Conservation (phyloP, 495 filamentous ascomycete species). For the Podospora conica region DNA sequence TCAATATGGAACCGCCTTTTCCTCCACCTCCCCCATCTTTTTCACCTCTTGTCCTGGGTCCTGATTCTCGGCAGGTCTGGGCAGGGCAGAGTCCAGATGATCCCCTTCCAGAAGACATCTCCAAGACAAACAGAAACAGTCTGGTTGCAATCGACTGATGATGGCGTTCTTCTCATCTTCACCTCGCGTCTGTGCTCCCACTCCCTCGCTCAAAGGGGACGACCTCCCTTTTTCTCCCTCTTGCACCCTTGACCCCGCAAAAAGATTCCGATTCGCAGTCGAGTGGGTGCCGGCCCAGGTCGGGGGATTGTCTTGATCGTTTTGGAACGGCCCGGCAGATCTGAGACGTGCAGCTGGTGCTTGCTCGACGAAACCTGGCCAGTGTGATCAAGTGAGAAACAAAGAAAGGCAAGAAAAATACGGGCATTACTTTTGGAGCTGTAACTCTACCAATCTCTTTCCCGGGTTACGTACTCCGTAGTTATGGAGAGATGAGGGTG, state of each 20-base stretch:
- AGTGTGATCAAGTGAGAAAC: no score
- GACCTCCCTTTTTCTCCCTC: not conserved
- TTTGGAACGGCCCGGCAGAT: not conserved
- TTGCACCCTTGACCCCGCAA: not conserved
- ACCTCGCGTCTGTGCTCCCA: not conserved
- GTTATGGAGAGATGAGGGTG: not conserved
- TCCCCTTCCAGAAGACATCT: not conserved
- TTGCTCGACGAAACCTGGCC: no score
- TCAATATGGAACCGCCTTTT: constrained; percentile 5
- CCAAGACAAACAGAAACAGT: not conserved
- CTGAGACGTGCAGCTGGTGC: not conserved
- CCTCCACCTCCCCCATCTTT: not conserved
- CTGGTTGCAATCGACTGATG: not conserved
- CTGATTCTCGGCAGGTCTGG: not conserved
- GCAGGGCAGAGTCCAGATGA: no score
- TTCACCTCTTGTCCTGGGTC: not conserved
- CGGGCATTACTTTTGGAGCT: no score
- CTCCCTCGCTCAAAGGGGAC: no score
- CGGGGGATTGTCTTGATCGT: not conserved
- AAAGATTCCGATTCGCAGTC: not conserved
- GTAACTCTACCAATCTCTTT: not conserved
- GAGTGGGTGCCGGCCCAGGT: not conserved
- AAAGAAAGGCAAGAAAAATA: no score
- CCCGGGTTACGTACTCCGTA: no score
- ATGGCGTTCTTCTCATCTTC: not conserved